Evolutionary conservation across 768 basidiomycete genomes (phyloP).

Genomic region (Kwoniella sp.): DNA sequence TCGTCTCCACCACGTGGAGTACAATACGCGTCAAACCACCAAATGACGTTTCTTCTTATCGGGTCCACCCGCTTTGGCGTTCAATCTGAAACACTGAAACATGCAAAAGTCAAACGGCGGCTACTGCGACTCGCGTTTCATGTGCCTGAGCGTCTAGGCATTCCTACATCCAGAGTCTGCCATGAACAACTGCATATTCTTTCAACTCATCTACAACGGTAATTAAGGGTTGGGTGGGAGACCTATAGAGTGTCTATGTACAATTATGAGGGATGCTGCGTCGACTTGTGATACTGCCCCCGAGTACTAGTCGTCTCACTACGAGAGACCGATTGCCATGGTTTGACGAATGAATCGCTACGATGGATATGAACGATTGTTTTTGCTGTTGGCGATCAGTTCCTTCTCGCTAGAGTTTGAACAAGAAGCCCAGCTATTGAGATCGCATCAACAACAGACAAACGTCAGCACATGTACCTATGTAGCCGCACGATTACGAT

Average conservation of each 20-base stretch:
- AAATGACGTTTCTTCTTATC: too few species aligned
- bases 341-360: too few species aligned
- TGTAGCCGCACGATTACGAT: background rate
- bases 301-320: too few species aligned
- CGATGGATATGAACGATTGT: too few species aligned
- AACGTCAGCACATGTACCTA: constrained; percentile 3
- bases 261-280: too few species aligned
- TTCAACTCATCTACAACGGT: background rate
- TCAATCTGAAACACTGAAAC: background rate
- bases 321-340: too few species aligned
- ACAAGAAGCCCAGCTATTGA: constrained; percentile 52
- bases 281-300: too few species aligned
- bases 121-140: background rate
- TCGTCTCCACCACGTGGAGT: background rate
- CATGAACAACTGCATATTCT: background rate
- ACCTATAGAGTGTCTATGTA: too few species aligned
- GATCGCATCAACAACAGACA: background rate
- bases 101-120: too few species aligned
- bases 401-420: constrained; percentile 55
- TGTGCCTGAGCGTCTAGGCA: background rate
- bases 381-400: too few species aligned
- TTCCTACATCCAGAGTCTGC: background rate
- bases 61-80: background rate
- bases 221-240: too few species aligned
- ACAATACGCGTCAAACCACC: background rate